These are phyloP conservation scores for Verticillium isaacii DNA, from an alignment of 2,329 filamentous ascomycete species.

Conservation along the genomic window DNA sequence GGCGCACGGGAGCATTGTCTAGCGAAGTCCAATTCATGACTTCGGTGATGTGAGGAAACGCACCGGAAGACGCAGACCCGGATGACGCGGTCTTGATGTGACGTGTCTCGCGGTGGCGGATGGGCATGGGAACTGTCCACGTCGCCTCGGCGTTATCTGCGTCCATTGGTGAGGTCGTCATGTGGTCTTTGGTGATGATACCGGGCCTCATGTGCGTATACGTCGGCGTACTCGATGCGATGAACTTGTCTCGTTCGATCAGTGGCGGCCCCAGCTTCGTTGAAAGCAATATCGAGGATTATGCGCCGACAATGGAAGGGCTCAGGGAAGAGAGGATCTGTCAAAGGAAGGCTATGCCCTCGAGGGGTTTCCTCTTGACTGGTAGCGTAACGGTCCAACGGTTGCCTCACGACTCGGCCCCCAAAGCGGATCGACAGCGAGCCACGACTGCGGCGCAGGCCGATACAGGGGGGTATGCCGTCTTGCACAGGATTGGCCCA, in stretches of 20 bases:
- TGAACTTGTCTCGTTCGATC: not conserved
- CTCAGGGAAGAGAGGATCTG: not conserved
- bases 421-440: constrained; percentile 8
- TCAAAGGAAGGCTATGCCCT: not conserved
- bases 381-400: not conserved
- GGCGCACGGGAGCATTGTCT: not conserved
- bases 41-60: not conserved
- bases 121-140: constrained; percentile 9
- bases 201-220: not conserved
- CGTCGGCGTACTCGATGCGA: not conserved
- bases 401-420: constrained; percentile 10
- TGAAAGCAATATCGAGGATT: not conserved
- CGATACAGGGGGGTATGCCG: not conserved
- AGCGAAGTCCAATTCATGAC: not conserved
- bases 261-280: not conserved
- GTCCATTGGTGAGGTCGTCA: not conserved
- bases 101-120: constrained; percentile 10
- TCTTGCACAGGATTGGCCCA: constrained; percentile 9
- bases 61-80: not conserved
- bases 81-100: not conserved
- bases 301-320: not conserved
- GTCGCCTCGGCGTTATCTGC: constrained; percentile 4
- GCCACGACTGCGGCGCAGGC: constrained; percentile 5
- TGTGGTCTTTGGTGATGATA: not conserved
- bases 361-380: constrained; percentile 1